Evolutionary conservation across 2,329 filamentous ascomycete genomes (phyloP).

Genomic region (Penicillium sp.): DNA sequence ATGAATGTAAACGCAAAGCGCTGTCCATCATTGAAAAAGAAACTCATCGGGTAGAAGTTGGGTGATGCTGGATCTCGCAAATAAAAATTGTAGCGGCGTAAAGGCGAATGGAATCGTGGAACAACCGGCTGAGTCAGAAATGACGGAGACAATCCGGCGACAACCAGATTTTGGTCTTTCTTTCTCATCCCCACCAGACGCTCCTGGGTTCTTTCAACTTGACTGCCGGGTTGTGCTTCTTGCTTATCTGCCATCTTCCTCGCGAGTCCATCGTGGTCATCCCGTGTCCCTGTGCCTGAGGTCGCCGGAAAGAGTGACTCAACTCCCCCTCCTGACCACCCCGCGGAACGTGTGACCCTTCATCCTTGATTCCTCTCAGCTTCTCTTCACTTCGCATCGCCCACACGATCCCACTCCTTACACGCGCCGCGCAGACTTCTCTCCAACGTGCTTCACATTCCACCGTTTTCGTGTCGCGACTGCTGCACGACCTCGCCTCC

Average conservation of each 20-base stretch:
- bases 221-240: background rate
- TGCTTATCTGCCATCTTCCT: background rate
- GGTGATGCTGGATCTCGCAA: too few species aligned
- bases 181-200: background rate
- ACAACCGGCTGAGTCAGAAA: conserved; percentile 16
- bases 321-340: conserved; percentile 16
- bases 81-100: too few species aligned
- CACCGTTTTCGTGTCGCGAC: conserved; percentile 18
- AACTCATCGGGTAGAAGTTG: too few species aligned
- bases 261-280: too few species aligned
- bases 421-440: too few species aligned
- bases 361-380: conserved; percentile 4
- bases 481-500: conserved; percentile 2
- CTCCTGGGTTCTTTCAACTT: too few species aligned
- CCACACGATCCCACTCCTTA: too few species aligned
- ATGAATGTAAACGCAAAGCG: too few species aligned
- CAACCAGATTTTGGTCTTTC: background rate
- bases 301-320: conserved; percentile 16
- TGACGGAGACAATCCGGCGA: conserved; percentile 10
- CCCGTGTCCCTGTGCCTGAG: conserved; percentile 1
- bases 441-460: conserved; percentile 10
- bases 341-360: conserved; percentile 20
- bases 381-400: background rate
- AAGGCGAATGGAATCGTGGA: background rate
- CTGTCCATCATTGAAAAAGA: too few species aligned